phyloP scores from a whole-genome alignment of 768 basidiomycete genomes.

The Tulasnella calospora region DNA sequence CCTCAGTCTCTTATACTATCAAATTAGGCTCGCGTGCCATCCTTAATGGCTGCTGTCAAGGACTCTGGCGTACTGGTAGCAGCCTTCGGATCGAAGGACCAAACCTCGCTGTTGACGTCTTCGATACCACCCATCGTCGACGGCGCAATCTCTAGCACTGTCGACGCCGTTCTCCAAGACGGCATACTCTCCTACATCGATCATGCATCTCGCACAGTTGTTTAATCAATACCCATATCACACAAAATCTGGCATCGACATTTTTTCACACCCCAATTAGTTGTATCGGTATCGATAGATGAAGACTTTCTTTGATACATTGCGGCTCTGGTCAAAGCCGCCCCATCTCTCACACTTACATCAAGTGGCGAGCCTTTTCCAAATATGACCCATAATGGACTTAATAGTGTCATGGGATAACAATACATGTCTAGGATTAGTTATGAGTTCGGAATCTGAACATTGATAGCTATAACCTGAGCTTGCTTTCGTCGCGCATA shows the following conservation, averaged over 20 bases:
- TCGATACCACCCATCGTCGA: constrained; percentile 42
- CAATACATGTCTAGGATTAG: neutral
- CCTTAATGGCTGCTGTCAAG: constrained; percentile 80
- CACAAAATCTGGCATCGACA: neutral
- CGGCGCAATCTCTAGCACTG: constrained; percentile 27
- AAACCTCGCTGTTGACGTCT: constrained; percentile 38
- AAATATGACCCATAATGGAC: neutral
- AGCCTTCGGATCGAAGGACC: constrained; percentile 61
- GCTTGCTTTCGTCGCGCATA: no score
- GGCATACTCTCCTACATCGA: constrained; percentile 66
- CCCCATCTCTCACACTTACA: neutral
- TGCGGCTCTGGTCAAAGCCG: neutral
- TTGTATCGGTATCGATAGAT: neutral
- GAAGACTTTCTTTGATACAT: neutral
- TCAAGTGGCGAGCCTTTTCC: neutral
- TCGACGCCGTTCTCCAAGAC: constrained; percentile 65
- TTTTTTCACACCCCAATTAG: neutral
- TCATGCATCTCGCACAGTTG: constrained; percentile 32
- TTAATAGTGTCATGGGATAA: neutral
- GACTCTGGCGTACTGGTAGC: constrained; percentile 85
- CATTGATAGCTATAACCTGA: neutral
- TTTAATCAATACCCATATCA: neutral
- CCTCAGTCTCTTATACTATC: constrained; percentile 8
- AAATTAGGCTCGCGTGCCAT: constrained; percentile 49
- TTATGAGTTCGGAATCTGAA: neutral